phyloP scores from a whole-genome alignment of 2,329 filamentous ascomycete species.

The Phyllosticta citribraziliensis region DNA sequence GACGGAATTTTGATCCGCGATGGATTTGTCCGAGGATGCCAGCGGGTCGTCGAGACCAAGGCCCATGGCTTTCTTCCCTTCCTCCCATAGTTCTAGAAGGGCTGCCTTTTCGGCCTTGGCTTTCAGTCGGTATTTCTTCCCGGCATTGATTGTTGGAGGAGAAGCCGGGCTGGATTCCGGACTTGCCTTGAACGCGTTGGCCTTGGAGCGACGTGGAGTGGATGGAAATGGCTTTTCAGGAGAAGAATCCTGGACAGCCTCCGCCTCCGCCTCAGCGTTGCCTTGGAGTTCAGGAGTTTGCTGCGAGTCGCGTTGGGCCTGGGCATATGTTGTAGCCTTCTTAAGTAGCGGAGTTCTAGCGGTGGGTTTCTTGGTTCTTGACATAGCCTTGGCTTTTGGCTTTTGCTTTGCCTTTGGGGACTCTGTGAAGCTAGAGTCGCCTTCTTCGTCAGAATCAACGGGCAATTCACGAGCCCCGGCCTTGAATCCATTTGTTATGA shows the following conservation, averaged over 20 bases:
- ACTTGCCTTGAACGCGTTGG: not conserved
- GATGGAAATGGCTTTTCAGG: not conserved
- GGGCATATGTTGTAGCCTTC: not conserved
- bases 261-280: not conserved
- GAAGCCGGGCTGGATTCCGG: not conserved
- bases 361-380: not conserved
- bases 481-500: not conserved
- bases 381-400: not conserved
- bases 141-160: not conserved
- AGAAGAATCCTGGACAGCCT: not conserved
- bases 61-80: not conserved
- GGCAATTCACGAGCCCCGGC: not conserved
- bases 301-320: not conserved
- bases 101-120: not conserved
- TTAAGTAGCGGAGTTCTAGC: not conserved
- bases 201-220: not conserved
- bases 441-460: slow-evolving; percentile 2
- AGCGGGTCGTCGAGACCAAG: not conserved
- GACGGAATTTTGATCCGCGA: not conserved
- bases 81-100: not conserved
- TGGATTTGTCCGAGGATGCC: not conserved
- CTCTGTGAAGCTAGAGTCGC: not conserved
- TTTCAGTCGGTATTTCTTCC: not conserved
- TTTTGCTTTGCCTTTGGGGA: not conserved
- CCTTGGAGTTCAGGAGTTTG: not conserved